A percentile compares a stretch with the other conserved stretches of the same genome.
These are phyloP conservation scores for Alternaria sp. DNA, from an alignment of 2,329 filamentous ascomycete species.

Conservation along the genomic window DNA sequence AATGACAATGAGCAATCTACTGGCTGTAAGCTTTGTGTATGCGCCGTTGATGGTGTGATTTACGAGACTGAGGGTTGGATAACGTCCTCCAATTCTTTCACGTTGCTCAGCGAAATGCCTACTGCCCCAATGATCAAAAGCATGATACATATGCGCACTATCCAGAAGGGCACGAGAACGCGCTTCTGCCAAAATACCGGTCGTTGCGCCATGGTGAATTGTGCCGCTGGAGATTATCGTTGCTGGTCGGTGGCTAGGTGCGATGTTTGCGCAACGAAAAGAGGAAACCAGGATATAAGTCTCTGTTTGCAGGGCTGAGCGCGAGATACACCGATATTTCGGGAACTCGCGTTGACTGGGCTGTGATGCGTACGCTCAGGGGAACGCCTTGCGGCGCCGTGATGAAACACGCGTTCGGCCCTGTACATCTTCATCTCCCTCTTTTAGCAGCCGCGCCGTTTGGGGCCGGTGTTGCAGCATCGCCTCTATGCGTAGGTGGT, in stretches of 20 bases:
- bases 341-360: conserved; percentile 17
- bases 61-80: conserved; percentile 31
- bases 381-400: conserved; percentile 19
- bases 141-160: conserved; percentile 41
- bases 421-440: conserved; percentile 27
- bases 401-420: conserved; percentile 31
- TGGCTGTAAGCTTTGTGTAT: conserved; percentile 20
- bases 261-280: not conserved
- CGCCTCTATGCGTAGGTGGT: not conserved
- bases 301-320: conserved; percentile 2
- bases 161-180: conserved; percentile 48
- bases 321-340: conserved; percentile 1
- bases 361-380: conserved; percentile 22
- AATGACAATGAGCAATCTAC: conserved; percentile 40
- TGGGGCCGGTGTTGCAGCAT: conserved; percentile 2
- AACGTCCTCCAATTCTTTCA: conserved; percentile 24
- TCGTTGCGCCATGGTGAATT: conserved; percentile 29
- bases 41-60: not conserved
- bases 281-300: conserved; percentile 1
- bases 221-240: not conserved
- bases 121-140: conserved; percentile 41
- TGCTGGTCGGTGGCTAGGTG: not conserved
- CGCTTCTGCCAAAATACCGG: conserved; percentile 46
- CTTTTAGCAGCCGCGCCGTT: not conserved
- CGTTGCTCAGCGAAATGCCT: conserved; percentile 25